These are phyloP conservation scores for Ceratocystiopsis sp. DNA, from an alignment of 2,329 filamentous ascomycete species.

Conservation along the genomic window DNA sequence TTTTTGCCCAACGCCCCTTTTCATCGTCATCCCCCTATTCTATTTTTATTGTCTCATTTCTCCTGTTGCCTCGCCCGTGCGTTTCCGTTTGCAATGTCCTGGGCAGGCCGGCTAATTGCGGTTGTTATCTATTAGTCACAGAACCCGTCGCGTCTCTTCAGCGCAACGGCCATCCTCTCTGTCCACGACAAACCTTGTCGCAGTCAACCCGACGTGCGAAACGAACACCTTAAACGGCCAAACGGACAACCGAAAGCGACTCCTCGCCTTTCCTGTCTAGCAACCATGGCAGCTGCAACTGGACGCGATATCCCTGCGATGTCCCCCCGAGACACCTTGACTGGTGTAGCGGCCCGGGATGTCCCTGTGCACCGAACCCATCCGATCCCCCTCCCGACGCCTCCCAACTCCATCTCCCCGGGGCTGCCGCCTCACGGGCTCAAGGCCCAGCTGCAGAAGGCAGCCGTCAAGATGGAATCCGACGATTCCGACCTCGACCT, in stretches of 20 bases:
- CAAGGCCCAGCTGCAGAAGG: slow-evolving; percentile 47
- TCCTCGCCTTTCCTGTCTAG: slow-evolving; percentile 26
- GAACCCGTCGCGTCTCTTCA: too few relatives aligned
- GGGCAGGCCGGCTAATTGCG: too few relatives aligned
- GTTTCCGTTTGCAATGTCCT: too few relatives aligned
- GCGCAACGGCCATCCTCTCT: too few relatives aligned
- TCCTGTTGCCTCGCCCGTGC: too few relatives aligned
- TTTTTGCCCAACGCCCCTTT: too few relatives aligned
- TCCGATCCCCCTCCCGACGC: slow-evolving; percentile 69
- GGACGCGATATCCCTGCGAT: slow-evolving; percentile 50
- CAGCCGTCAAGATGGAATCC: slow-evolving; percentile 35
- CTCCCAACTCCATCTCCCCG: slow-evolving; percentile 89
- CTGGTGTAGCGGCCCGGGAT: slow-evolving; percentile 53
- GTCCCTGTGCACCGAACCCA: slow-evolving; percentile 45
- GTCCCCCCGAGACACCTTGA: slow-evolving; percentile 51
- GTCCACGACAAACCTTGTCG: too few relatives aligned
- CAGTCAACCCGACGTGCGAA: too few relatives aligned
- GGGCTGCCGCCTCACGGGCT: slow-evolving; percentile 67
- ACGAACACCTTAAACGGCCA: not conserved
- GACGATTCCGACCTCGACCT: slow-evolving; percentile 82
- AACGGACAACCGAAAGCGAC: slow-evolving; percentile 1
- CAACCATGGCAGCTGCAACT: slow-evolving; percentile 44
- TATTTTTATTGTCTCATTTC: too few relatives aligned
- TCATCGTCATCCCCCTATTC: too few relatives aligned
- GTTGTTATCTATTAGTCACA: too few relatives aligned